A percentile compares a stretch with the other conserved stretches of the same genome.
Conservation (phyloP, 2,329 filamentous ascomycete species). For the Beauveria brongniartii region DNA sequence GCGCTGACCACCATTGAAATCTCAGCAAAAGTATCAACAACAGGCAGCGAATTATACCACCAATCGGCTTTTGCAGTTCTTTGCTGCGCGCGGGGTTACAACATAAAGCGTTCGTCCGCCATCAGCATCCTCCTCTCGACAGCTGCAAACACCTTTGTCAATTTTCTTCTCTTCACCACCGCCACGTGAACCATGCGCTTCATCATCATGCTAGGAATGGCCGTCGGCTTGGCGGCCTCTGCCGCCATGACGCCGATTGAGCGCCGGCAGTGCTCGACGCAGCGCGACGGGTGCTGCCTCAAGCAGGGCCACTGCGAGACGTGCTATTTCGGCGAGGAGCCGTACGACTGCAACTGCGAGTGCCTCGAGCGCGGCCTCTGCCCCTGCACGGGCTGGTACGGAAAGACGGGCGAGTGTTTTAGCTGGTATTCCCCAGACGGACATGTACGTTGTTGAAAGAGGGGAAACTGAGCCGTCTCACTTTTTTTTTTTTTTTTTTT, state of each 20-base stretch:
- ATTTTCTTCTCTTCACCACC: neutral
- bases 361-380: slow-evolving; percentile 5
- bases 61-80: neutral
- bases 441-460: neutral
- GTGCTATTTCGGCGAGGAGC: neutral
- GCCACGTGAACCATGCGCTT: neutral
- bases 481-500: neutral
- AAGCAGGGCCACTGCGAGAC: neutral
- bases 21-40: neutral
- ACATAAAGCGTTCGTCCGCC: no score
- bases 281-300: slow-evolving; percentile 8
- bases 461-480: neutral
- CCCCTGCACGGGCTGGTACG: slow-evolving; percentile 1
- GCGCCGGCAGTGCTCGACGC: slow-evolving; percentile 6
- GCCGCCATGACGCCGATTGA: neutral
- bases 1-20: neutral
- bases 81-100: neutral
- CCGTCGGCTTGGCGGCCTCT: neutral
- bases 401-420: neutral
- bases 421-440: slow-evolving; percentile 6
- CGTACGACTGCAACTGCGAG: slow-evolving; percentile 4
- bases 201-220: neutral
- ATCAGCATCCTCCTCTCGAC: neutral
- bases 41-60: neutral
- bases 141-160: no score